These are phyloP conservation scores for Mycena kentingensis DNA, from an alignment of 768 basidiomycete species.

Conservation along the genomic window DNA sequence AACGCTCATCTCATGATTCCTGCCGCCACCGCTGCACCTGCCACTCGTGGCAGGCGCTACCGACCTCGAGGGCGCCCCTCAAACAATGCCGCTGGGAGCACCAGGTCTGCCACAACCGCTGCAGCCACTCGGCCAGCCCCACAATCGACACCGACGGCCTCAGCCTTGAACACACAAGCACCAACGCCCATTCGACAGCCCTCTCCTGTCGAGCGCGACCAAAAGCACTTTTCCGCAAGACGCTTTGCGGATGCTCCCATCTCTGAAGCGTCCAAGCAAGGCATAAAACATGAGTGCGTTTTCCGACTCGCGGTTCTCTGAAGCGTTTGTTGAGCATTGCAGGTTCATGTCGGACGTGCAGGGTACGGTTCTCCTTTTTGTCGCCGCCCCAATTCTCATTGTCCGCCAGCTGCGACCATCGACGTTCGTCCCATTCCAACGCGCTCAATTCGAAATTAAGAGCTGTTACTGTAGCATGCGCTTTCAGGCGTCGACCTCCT, in stretches of 20 bases:
- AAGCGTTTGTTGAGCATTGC: constrained; percentile 1
- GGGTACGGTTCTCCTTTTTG: constrained; percentile 29
- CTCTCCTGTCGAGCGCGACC: background rate
- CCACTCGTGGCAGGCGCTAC: constrained; percentile 12
- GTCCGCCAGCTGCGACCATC: constrained; percentile 41
- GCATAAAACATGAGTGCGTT: constrained; percentile 46
- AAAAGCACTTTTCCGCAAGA: constrained; percentile 31
- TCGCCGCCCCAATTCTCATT: background rate
- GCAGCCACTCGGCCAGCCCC: too few species aligned
- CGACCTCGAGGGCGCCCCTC: constrained; percentile 7
- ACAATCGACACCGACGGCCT: constrained; percentile 6
- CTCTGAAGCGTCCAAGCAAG: constrained; percentile 42
- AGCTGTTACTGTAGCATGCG: constrained; percentile 32
- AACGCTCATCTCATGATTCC: constrained; percentile 7
- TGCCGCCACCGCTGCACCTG: constrained; percentile 11
- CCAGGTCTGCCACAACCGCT: too few species aligned
- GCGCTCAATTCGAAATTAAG: background rate
- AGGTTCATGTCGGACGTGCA: constrained; percentile 52
- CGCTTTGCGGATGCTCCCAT: constrained; percentile 39
- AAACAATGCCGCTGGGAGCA: background rate
- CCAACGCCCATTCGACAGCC: background rate
- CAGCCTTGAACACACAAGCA: constrained; percentile 2
- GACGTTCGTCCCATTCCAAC: constrained; percentile 28
- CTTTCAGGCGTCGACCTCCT: constrained; percentile 47
- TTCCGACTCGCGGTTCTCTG: background rate